Conservation (phyloP, 2,329 filamentous ascomycete genomes). For the Calycina herbarum region DNA sequence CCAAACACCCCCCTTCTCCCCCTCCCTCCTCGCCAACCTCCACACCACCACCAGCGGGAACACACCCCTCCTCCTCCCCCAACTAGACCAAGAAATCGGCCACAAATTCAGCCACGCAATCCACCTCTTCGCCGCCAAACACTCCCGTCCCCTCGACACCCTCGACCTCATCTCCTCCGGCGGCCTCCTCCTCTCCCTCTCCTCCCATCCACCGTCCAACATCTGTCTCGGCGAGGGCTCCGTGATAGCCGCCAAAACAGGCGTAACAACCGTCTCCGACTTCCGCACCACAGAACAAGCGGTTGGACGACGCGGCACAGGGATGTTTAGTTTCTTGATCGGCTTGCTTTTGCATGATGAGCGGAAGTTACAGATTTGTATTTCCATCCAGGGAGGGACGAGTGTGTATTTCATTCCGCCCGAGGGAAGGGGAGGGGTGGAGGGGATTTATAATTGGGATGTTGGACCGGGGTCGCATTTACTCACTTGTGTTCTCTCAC, state of each 20-base stretch:
- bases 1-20: neutral
- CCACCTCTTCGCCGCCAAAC: constrained; percentile 36
- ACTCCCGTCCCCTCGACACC: constrained; percentile 35
- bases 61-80: constrained; percentile 38
- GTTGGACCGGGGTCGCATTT: constrained; percentile 37
- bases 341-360: constrained; percentile 30
- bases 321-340: constrained; percentile 36
- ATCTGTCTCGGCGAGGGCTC: constrained; percentile 39
- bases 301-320: constrained; percentile 38
- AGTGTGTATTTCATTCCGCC: constrained; percentile 37
- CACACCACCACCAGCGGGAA: neutral
- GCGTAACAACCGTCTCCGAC: constrained; percentile 38
- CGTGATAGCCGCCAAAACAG: constrained; percentile 39
- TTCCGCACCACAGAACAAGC: constrained; percentile 39
- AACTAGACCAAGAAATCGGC: constrained; percentile 38
- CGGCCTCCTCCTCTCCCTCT: constrained; percentile 35
- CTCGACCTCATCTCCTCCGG: constrained; percentile 38
- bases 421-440: constrained; percentile 36
- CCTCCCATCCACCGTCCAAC: constrained; percentile 34
- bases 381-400: constrained; percentile 36
- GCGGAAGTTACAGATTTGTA: constrained; percentile 34
- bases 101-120: constrained; percentile 38
- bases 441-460: constrained; percentile 40
- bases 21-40: neutral
- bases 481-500: constrained; percentile 29